phyloP scores from a whole-genome alignment of 2,329 filamentous ascomycete genomes.

The Claviceps quebecensis region DNA sequence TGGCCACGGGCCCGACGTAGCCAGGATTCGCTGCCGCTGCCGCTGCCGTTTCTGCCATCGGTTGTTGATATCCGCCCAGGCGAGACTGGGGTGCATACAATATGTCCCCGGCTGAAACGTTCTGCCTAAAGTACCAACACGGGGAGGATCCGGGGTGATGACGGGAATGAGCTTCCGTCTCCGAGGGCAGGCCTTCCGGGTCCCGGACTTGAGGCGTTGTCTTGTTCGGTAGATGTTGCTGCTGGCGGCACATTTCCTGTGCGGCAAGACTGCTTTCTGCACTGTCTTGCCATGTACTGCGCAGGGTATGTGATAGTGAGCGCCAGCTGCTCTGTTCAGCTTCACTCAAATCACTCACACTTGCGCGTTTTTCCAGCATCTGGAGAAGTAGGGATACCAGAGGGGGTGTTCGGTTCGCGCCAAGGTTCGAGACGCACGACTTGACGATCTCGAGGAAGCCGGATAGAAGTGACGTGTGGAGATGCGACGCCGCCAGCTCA shows the following conservation, averaged over 20 bases:
- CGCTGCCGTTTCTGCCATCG: not conserved
- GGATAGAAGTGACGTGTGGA: constrained; percentile 22
- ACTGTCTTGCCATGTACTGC: constrained; percentile 5
- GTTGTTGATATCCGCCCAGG: too few relatives aligned
- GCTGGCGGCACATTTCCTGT: not conserved
- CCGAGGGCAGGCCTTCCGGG: too few relatives aligned
- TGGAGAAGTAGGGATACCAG: constrained; percentile 19
- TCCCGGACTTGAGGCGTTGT: too few relatives aligned
- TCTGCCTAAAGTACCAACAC: too few relatives aligned
- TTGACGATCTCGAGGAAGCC: constrained; percentile 23
- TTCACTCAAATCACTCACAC: constrained; percentile 16
- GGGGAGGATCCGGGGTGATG: too few relatives aligned
- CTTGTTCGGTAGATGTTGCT: too few relatives aligned
- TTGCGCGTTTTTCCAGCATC: constrained; percentile 19
- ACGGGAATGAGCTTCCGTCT: too few relatives aligned
- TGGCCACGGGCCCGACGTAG: not conserved
- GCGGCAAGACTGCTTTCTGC: not conserved
- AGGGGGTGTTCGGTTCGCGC: constrained; percentile 20
- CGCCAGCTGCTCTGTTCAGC: constrained; percentile 21
- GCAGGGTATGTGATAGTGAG: constrained; percentile 13
- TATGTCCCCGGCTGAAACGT: too few relatives aligned
- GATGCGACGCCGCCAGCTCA: constrained; percentile 17
- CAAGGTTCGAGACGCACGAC: constrained; percentile 19
- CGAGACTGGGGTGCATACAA: too few relatives aligned
- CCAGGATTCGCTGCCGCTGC: not conserved